phyloP scores from a whole-genome alignment of 1,139 yeast genomes.

The Diutina sp. region DNA sequence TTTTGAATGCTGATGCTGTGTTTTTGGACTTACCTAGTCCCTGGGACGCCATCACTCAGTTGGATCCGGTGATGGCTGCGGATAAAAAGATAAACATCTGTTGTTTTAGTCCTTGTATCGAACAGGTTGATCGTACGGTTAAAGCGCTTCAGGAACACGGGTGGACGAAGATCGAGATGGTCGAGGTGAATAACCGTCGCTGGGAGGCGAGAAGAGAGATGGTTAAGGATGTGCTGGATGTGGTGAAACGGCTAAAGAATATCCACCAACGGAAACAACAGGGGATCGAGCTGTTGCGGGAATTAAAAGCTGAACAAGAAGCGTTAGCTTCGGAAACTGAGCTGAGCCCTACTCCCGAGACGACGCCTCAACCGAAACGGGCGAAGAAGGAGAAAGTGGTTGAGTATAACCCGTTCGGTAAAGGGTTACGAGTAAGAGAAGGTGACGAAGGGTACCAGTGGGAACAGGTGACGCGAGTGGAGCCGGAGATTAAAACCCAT shows the following conservation, averaged over 20 bases:
- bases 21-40: constrained; percentile 95
- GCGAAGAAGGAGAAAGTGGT: constrained; percentile 14
- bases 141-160: constrained; percentile 62
- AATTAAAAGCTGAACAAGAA: constrained; percentile 12
- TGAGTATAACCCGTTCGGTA: constrained; percentile 87
- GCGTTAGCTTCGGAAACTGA: constrained; percentile 5
- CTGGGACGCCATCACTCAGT: constrained; percentile 86
- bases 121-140: constrained; percentile 84
- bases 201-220: constrained; percentile 91
- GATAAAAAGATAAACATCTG: constrained; percentile 55
- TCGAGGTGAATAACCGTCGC: constrained; percentile 72
- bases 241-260: constrained; percentile 66
- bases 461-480: constrained; percentile 74
- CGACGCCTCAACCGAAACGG: background rate
- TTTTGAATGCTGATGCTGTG: constrained; percentile 33
- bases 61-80: constrained; percentile 45
- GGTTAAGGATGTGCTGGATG: constrained; percentile 74
- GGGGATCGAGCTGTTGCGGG: constrained; percentile 56
- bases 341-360: background rate
- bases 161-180: constrained; percentile 89
- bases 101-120: constrained; percentile 96
- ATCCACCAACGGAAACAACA: constrained; percentile 62
- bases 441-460: constrained; percentile 76
- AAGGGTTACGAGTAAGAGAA: constrained; percentile 65
- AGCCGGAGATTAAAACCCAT: constrained; percentile 80